Base-by-base conservation (phyloP, 148 eudicot genomes). In the Fagopyrum tataricum region DNA sequence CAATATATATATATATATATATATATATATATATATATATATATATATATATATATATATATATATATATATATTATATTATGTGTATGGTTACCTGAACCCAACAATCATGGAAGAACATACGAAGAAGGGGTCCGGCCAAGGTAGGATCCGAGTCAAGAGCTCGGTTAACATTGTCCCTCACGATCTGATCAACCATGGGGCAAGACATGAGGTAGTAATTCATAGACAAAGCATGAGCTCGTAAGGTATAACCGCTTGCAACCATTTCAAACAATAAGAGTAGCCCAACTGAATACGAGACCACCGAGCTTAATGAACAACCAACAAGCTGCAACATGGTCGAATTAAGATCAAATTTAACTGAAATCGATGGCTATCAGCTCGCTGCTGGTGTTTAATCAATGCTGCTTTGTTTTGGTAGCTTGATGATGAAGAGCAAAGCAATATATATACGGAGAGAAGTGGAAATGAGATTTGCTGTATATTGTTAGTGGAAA, bases 91-190 rank as follows among this genome's bases (percentile, higher is more conserved):
- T 18, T 23, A 86, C 95, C 86, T 90, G 81, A 41, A 90, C 82
- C 79, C 89, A 90, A 79, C 95, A 90, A 52, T 90, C 95, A 59
- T 90, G 95, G 76, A 90, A 90, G 64, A 85, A 88, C 95, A 90
- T 81, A 72, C 95, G 75, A 13, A 89, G 70, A 75, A 89, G 89
- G 26, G 81, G 85, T 9, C 83, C 94, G 69, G 89, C 85, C 72
- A 89, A 79, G n/a, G 91, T 82, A 23, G 91, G 94, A 82, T 87
- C 91, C 69, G 76, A 48, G 7, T 73, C 81, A 70, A 90, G 82
- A 52, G 91, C 88, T 67, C 78, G 77, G 72, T 78, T 75, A 2
- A 90, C 89, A 7, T 79, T 75, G 44, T 90, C 73, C 74, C 81
- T 81, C 21, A 90, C 73, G 71, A 90, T 74, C 5, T 44, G 43